Percentiles rank a stretch among this genome's conserved stretches.
phyloP scores from a whole-genome alignment of 257 asterid genomes.

The Parsonsia alboflavescens region DNA sequence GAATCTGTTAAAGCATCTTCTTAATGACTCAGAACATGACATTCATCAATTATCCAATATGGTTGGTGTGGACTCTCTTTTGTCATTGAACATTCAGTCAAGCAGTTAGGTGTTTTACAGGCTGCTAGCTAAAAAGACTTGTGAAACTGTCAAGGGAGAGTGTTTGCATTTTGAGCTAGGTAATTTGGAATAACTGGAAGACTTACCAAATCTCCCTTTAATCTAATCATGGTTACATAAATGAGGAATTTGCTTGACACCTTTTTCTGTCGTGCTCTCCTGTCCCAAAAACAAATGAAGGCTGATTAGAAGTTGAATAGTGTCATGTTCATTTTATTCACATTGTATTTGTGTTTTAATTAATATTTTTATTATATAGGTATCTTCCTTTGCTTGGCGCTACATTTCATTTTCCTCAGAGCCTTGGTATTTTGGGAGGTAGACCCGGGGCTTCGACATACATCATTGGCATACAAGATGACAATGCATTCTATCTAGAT shows the following conservation, averaged over 20 bases:
- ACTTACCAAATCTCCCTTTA: neutral
- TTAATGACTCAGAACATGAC: neutral
- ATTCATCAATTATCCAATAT: neutral
- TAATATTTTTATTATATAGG: constrained; percentile 32
- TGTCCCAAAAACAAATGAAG: neutral
- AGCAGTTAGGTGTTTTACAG: neutral
- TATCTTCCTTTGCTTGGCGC: constrained; percentile 80
- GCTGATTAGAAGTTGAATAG: no score
- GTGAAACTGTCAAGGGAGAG: neutral
- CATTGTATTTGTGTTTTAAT: constrained; percentile 1
- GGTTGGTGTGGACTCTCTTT: neutral
- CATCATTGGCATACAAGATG: constrained; percentile 94
- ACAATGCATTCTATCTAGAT: constrained; percentile 84
- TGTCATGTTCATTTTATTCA: neutral
- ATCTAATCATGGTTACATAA: neutral
- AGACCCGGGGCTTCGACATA: constrained; percentile 96
- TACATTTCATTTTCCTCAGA: constrained; percentile 88
- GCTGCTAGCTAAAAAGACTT: neutral
- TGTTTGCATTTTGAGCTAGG: neutral
- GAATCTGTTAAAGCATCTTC: neutral
- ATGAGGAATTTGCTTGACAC: neutral
- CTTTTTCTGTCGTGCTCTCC: neutral
- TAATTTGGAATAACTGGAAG: neutral
- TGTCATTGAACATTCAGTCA: neutral
- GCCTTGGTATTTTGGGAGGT: constrained; percentile 95